Evolutionary conservation across 768 basidiomycete species (phyloP).

Genomic region (Favolaschia claudopus): DNA sequence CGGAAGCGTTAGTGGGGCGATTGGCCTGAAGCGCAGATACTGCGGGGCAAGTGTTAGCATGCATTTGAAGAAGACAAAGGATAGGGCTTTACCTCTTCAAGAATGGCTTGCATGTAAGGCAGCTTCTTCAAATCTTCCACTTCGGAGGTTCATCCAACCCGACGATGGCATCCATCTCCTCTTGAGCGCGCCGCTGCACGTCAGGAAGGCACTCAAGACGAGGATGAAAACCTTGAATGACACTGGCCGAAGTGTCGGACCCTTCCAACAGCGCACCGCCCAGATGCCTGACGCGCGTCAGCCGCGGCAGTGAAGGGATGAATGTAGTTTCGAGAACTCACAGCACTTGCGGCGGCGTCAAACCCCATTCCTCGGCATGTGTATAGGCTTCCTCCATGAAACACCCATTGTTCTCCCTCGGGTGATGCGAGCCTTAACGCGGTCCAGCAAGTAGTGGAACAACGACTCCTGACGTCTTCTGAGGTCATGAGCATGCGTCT

Average conservation of each 20-base stretch:
- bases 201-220: constrained; percentile 34
- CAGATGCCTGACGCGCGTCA: constrained; percentile 3
- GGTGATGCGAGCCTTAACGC: not conserved
- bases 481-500: not conserved
- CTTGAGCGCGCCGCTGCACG: constrained; percentile 31
- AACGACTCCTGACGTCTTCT: constrained; percentile 9
- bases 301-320: too few species aligned
- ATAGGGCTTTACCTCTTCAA: constrained; percentile 20
- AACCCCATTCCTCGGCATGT: not conserved
- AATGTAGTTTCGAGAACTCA: too few species aligned
- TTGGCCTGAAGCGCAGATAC: constrained; percentile 1
- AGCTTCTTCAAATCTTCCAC: constrained; percentile 23
- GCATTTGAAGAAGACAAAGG: not conserved
- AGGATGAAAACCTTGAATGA: constrained; percentile 27
- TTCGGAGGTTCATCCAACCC: constrained; percentile 24
- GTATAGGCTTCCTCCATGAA: constrained; percentile 12
- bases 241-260: constrained; percentile 32
- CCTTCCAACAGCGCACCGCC: constrained; percentile 27
- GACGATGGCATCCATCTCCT: constrained; percentile 34
- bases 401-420: constrained; percentile 1
- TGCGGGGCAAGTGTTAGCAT: not conserved
- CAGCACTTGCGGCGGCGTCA: constrained; percentile 5
- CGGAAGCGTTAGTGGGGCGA: constrained; percentile 24
- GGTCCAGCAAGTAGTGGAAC: constrained; percentile 1
- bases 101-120: constrained; percentile 28